These are phyloP conservation scores for Lactarius quietus DNA, from an alignment of 768 basidiomycete genomes.

Conservation along the genomic window DNA sequence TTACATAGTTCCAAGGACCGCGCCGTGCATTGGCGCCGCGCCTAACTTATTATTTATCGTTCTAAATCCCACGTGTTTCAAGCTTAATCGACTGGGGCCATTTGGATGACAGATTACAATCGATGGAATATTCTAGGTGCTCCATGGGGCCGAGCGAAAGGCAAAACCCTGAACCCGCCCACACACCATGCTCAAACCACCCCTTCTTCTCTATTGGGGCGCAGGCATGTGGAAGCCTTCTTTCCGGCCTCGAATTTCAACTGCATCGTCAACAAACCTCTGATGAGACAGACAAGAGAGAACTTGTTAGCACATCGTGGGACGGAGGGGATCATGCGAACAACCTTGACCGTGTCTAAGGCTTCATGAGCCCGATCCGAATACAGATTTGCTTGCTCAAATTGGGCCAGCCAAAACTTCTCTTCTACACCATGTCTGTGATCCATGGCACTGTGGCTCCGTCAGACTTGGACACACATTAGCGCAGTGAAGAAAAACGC, in stretches of 20 bases:
- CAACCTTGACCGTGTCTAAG: constrained; percentile 7
- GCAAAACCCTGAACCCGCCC: not conserved
- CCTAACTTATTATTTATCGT: no score
- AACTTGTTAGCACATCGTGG: not conserved
- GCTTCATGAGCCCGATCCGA: not conserved
- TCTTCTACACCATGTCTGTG: not conserved
- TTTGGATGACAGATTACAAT: not conserved
- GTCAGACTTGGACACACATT: not conserved
- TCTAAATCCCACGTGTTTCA: not conserved
- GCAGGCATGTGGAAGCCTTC: not conserved
- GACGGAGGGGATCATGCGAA: not conserved
- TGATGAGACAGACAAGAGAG: not conserved
- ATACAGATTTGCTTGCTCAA: constrained; percentile 4
- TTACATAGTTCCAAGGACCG: no score
- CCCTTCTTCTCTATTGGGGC: not conserved
- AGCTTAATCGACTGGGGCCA: not conserved
- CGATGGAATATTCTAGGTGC: not conserved
- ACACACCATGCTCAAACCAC: not conserved
- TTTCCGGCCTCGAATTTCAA: constrained; percentile 8
- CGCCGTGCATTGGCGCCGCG: no score
- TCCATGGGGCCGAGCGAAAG: not conserved
- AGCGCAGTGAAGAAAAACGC: not conserved
- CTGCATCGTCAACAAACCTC: not conserved
- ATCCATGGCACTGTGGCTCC: not conserved
- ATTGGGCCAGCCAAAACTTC: not conserved